These are phyloP conservation scores for Lipomyces chichibuensis DNA, from an alignment of 805 yeast genomes.

Conservation along the genomic window DNA sequence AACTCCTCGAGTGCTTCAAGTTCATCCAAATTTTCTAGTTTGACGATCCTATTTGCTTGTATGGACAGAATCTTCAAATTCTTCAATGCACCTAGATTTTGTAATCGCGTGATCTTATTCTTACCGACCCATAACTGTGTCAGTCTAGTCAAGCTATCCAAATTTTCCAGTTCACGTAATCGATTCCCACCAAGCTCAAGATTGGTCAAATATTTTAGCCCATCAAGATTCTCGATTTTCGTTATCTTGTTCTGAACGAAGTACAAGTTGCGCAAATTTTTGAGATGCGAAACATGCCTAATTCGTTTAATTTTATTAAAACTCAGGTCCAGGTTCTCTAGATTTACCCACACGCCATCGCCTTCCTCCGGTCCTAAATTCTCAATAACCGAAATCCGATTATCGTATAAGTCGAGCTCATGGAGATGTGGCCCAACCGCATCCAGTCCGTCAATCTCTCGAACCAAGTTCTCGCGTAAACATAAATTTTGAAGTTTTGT, in stretches of 20 bases:
- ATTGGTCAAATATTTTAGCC: conserved; percentile 59
- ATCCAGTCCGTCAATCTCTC: conserved; percentile 72
- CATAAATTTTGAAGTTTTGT: conserved; percentile 61
- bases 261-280: conserved; percentile 66
- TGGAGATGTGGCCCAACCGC: conserved; percentile 59
- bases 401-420: conserved; percentile 89
- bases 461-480: conserved; percentile 80
- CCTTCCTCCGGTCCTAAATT: conserved; percentile 49
- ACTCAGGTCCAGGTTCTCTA: conserved; percentile 70
- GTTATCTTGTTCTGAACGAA: conserved; percentile 87
- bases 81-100: conserved; percentile 61
- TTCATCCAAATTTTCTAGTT: conserved; percentile 78
- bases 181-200: conserved; percentile 92
- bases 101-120: conserved; percentile 67
- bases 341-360: conserved; percentile 19
- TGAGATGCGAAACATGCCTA: conserved; percentile 69
- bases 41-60: conserved; percentile 79
- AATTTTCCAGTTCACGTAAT: conserved; percentile 57
- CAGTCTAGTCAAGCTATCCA: conserved; percentile 59
- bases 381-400: conserved; percentile 78
- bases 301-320: conserved; percentile 88
- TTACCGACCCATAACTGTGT: conserved; percentile 92
- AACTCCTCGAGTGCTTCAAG: conserved; percentile 77
- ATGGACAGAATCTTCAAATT: conserved; percentile 79
- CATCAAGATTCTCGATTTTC: conserved; percentile 67